Evolutionary conservation across 2,329 filamentous ascomycete species (phyloP).

Genomic region (Arthrobotrys sinensis): DNA sequence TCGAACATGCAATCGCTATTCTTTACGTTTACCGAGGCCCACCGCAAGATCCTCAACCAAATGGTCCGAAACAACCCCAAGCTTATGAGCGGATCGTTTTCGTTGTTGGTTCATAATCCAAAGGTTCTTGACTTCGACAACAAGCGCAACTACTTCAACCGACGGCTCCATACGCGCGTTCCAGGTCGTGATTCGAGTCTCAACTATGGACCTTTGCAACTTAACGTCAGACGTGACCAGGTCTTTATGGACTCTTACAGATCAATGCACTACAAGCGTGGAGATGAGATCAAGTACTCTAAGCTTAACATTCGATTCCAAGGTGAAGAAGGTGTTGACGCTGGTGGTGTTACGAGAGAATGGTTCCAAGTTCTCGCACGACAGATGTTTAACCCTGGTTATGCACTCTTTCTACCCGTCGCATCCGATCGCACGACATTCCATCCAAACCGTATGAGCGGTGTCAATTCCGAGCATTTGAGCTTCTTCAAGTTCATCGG

Average conservation of each 20-base stretch:
- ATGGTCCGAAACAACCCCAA: conserved; percentile 97
- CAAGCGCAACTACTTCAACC: conserved; percentile 98
- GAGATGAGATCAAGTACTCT: conserved; percentile 98
- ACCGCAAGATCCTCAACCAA: conserved; percentile 97
- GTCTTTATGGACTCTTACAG: conserved; percentile 99
- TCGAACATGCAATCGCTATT: conserved; percentile 87
- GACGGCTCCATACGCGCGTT: conserved; percentile 85
- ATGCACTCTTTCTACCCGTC: conserved; percentile 94
- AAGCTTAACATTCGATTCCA: conserved; percentile 98
- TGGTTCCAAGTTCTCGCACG: conserved; percentile 98
- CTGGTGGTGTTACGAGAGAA: conserved; percentile 95
- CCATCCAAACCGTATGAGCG: conserved; percentile 95
- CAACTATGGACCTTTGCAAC: conserved; percentile 79
- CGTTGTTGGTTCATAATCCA: conserved; percentile 95
- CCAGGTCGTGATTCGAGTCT: conserved; percentile 79
- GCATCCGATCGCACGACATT: conserved; percentile 98
- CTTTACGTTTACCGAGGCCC: conserved; percentile 97
- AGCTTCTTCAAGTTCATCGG: conserved; percentile 99
- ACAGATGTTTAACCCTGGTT: conserved; percentile 99
- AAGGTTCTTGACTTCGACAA: conserved; percentile 99
- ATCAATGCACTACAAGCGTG: conserved; percentile 95
- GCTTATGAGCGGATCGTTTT: conserved; percentile 98
- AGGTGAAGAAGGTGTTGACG: conserved; percentile 96
- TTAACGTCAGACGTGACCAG: conserved; percentile 91
- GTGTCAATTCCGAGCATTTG: conserved; percentile 93